A percentile compares a stretch with the other conserved stretches of the same genome.
Conservation (phyloP, 805 yeast genomes). For the Saccharomycopsis sp. region DNA sequence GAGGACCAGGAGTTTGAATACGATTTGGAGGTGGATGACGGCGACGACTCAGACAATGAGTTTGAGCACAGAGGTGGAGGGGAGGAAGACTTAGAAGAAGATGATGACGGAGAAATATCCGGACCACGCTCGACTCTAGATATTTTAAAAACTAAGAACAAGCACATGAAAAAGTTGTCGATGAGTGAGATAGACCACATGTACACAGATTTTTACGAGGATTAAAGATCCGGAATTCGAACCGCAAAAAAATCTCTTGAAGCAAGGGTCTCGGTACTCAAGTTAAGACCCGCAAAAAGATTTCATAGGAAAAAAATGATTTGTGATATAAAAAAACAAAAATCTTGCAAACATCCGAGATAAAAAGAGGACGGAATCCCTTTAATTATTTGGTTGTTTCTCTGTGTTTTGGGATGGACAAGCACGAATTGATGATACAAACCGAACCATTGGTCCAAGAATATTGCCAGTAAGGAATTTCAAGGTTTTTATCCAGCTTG, state of each 20-base stretch:
- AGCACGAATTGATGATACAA: too few species aligned
- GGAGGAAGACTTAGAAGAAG: conserved; percentile 2
- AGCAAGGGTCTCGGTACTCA: neutral
- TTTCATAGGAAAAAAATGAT: neutral
- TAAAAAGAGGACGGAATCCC: neutral
- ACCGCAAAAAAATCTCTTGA: neutral
- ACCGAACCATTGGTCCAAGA: too few species aligned
- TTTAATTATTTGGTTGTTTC: neutral
- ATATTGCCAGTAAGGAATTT: too few species aligned
- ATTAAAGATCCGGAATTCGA: neutral
- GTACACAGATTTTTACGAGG: conserved; percentile 18
- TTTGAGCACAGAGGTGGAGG: too few species aligned
- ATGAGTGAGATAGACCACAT: conserved; percentile 17
- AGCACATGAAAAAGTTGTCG: conserved; percentile 8
- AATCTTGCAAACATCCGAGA: neutral
- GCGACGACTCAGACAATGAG: conserved; percentile 22
- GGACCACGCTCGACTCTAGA: neutral
- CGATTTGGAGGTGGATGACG: conserved; percentile 31
- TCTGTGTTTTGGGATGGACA: too few species aligned
- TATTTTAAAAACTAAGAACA: neutral
- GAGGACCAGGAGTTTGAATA: conserved; percentile 28
- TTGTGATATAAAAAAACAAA: neutral
- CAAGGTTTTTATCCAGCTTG: too few species aligned
- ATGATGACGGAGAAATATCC: conserved; percentile 1
- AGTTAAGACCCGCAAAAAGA: neutral